Evolutionary conservation across 2,329 filamentous ascomycete genomes (phyloP), one percentile per base, ranked within the genome.

Genomic region (Colletotrichum sp.): DNA sequence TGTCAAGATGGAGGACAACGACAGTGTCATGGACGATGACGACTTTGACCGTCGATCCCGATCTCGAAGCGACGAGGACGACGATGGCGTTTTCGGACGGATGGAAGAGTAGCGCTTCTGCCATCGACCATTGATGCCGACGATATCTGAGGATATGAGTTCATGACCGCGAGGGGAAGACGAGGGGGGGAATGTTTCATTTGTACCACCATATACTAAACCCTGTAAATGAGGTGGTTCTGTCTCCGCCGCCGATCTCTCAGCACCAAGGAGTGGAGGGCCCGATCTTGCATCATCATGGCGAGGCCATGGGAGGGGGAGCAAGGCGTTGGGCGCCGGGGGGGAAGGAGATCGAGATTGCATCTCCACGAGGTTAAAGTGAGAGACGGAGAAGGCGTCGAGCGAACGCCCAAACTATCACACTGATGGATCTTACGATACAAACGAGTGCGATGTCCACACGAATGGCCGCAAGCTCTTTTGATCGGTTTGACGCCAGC

Each of bases 11-110:
- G 91, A 93, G 79, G 92, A 92, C 74, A 93, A 90, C 78, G 91
- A 92, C 65, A 91, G 89, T 84, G 88, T 90, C 78, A 88, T 89
- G 80, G 92, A 92, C 78, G 93, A 95, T 71, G 92, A 93, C 79
- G 92, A 94, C 77, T 91, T 93, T 75, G 92, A 92, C 81, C 86
- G 87, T 80, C 89, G 87, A 71, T 90, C 89, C 66, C 90, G 91
- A 71, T 91, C 91, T 67, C 91, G 94, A 77, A 94, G 93, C 84
- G 95, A 98, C 80, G 96, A 98, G 80, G 96, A 98, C 78, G 96
- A 99, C 79, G 96, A 98, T 79, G 96, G 96, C 82, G 94, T 99
- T 81, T 99, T 99, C 88, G 96, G 96, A 73, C 92, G 92, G 80
- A 99, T 99, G 96, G 97, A 99, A 86, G 95, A 98, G 85, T 97